Evolutionary conservation across 2,329 filamentous ascomycete genomes (phyloP).

Genomic region (Fusarium anthophilum): DNA sequence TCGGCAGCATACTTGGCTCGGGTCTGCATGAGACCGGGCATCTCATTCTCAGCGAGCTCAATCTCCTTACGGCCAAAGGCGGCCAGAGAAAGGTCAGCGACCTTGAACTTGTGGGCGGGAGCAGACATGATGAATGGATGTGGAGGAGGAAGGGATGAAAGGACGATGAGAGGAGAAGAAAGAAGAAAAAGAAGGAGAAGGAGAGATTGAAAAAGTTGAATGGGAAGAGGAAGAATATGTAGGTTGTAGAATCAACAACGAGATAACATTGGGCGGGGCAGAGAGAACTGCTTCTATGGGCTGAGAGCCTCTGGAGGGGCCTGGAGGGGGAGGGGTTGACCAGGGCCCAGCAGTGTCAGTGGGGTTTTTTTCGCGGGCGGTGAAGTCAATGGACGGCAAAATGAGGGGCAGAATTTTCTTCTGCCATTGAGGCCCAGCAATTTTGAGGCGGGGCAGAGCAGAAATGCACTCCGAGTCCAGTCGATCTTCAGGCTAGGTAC

Average conservation of each 20-base stretch:
- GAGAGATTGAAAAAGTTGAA: slow-evolving; percentile 33
- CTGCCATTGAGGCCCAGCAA: slow-evolving; percentile 24
- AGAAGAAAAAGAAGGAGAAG: slow-evolving; percentile 29
- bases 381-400: slow-evolving; percentile 37
- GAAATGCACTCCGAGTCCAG: slow-evolving; percentile 5
- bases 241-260: slow-evolving; percentile 22
- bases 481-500: slow-evolving; percentile 15
- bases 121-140: slow-evolving; percentile 66
- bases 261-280: slow-evolving; percentile 41
- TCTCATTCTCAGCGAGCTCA: slow-evolving; percentile 94
- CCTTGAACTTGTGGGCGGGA: slow-evolving; percentile 95
- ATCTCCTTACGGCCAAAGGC: slow-evolving; percentile 99
- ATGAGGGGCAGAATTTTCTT: slow-evolving; percentile 46
- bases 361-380: slow-evolving; percentile 36
- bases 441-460: slow-evolving; percentile 31
- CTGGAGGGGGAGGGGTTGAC: slow-evolving; percentile 32
- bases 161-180: slow-evolving; percentile 32
- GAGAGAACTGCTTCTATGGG: slow-evolving; percentile 15
- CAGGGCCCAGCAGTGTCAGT: not conserved
- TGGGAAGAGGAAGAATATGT: slow-evolving; percentile 14
- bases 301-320: slow-evolving; percentile 22
- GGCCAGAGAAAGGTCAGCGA: slow-evolving; percentile 96
- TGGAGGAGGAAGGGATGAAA: slow-evolving; percentile 33
- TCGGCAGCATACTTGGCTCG: slow-evolving; percentile 89
- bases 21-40: slow-evolving; percentile 98